phyloP scores from a whole-genome alignment of 805 yeast genomes.

The Saccharomycopsis sp. region DNA sequence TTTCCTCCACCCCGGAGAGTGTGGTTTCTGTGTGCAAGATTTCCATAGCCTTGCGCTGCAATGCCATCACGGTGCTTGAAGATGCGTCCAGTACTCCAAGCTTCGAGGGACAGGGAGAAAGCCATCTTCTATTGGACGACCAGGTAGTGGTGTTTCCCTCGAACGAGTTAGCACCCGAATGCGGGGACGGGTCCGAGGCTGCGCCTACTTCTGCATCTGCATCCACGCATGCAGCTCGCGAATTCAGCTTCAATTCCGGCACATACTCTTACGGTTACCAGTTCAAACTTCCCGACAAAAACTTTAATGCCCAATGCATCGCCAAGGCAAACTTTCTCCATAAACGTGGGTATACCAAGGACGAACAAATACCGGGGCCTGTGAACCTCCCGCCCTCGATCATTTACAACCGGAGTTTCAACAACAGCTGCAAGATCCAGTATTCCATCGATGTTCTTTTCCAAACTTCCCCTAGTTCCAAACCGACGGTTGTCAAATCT shows the following conservation, averaged over 20 bases:
- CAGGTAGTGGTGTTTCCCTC: constrained; percentile 8
- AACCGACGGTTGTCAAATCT: constrained; percentile 11
- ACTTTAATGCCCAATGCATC: constrained; percentile 13
- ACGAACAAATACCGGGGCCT: constrained; percentile 12
- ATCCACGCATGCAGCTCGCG: not conserved
- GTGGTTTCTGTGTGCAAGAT: not conserved
- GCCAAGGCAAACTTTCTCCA: constrained; percentile 13
- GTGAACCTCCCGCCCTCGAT: constrained; percentile 18
- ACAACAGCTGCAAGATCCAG: constrained; percentile 12
- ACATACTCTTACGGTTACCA: constrained; percentile 12
- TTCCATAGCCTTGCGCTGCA: constrained; percentile 5
- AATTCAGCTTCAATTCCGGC: constrained; percentile 11
- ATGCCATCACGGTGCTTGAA: constrained; percentile 15
- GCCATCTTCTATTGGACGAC: constrained; percentile 13
- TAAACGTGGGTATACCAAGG: constrained; percentile 19
- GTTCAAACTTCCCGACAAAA: constrained; percentile 17
- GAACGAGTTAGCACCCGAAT: not conserved
- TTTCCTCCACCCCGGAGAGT: constrained; percentile 5
- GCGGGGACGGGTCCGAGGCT: not conserved
- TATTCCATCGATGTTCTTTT: constrained; percentile 13
- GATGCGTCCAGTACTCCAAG: constrained; percentile 14
- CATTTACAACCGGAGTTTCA: constrained; percentile 11
- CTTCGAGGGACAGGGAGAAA: constrained; percentile 17
- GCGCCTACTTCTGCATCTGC: too few relatives aligned
- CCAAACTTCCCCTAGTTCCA: constrained; percentile 9